Conservation (phyloP, 2,329 filamentous ascomycete species). For the Fusarium temperatum region DNA sequence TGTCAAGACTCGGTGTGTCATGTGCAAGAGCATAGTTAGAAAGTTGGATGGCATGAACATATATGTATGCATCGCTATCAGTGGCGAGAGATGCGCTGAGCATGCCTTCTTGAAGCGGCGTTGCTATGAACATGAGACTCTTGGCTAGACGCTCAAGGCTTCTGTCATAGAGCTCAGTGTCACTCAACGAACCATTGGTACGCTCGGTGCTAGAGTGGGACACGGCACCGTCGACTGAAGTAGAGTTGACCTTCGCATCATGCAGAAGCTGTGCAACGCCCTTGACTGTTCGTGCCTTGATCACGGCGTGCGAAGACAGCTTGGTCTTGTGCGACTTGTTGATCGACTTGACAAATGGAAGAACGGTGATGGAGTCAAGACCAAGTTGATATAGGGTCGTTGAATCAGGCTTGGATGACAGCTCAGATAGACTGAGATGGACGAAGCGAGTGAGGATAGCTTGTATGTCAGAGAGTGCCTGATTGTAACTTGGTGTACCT, state of each 20-base stretch:
- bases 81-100: conserved; percentile 17
- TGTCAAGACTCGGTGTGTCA: neutral
- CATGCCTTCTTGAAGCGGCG: conserved; percentile 21
- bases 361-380: conserved; percentile 9
- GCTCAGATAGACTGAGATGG: neutral
- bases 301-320: neutral
- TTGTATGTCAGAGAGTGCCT: neutral
- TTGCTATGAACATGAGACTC: conserved; percentile 16
- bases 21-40: neutral
- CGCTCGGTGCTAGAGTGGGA: fast-evolving
- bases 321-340: conserved; percentile 10
- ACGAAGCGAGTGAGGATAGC: neutral
- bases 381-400: conserved; percentile 16
- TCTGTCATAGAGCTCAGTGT: neutral
- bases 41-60: conserved; percentile 7
- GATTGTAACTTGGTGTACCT: neutral
- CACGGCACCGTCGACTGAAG: fast-evolving
- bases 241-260: neutral
- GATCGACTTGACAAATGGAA: conserved; percentile 17
- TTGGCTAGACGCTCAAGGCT: neutral
- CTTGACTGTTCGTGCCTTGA: conserved; percentile 7
- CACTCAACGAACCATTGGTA: fast-evolving
- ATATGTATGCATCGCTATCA: conserved; percentile 7
- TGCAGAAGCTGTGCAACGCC: neutral
- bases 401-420: neutral